Conservation (phyloP, 2,329 filamentous ascomycete species). For the Penicillium sp. region DNA sequence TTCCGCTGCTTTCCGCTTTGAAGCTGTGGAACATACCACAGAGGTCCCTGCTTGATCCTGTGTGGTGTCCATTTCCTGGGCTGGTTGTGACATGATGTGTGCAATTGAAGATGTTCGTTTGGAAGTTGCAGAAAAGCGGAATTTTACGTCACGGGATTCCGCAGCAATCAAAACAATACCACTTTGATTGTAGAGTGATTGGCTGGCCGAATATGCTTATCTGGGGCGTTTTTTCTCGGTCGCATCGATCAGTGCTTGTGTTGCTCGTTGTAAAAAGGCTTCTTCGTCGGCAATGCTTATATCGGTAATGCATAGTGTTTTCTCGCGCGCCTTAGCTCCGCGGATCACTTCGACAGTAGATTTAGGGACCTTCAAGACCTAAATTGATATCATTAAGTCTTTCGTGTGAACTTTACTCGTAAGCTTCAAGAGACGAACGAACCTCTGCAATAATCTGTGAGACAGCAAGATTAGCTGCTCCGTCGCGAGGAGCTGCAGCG, state of each 20-base stretch:
- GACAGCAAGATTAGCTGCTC: constrained; percentile 69
- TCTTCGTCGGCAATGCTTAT: constrained; percentile 34
- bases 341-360: constrained; percentile 63
- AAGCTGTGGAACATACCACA: neutral
- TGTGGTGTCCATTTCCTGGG: neutral
- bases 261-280: constrained; percentile 24
- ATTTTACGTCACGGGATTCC: constrained; percentile 21
- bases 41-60: neutral
- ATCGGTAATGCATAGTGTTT: constrained; percentile 51
- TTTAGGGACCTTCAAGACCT: constrained; percentile 63
- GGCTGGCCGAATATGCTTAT: neutral
- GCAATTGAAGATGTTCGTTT: neutral
- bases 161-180: neutral
- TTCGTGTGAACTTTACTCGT: neutral
- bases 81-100: neutral
- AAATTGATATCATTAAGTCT: neutral
- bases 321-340: constrained; percentile 64
- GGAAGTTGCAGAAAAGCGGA: neutral
- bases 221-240: constrained; percentile 5
- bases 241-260: constrained; percentile 20
- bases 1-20: constrained; percentile 30
- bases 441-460: constrained; percentile 62
- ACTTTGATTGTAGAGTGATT: neutral
- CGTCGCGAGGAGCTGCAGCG: constrained; percentile 63
- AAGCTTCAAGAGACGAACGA: constrained; percentile 11